Percentiles rank a stretch among this genome's conserved stretches.
phyloP scores from a whole-genome alignment of 2,329 filamentous ascomycete species.

The Coleophoma eucalyptorum region DNA sequence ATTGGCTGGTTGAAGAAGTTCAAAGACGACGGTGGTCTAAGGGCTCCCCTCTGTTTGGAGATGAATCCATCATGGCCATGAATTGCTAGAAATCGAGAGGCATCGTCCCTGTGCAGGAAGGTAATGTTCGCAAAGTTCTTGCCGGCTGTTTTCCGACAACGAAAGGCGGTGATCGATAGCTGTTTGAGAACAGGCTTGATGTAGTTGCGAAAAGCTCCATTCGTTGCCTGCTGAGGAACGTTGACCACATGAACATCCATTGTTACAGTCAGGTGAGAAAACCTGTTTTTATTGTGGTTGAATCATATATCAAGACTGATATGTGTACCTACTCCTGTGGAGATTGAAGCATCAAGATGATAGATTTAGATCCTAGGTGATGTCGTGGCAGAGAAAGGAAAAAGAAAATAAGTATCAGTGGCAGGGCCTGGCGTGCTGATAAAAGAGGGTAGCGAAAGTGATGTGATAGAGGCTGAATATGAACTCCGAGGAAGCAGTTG shows the following conservation, averaged over 20 bases:
- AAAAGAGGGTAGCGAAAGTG: too few species aligned
- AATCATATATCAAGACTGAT: too few species aligned
- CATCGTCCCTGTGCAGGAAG: slow-evolving; percentile 35
- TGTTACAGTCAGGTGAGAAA: neutral
- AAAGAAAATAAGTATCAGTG: too few species aligned
- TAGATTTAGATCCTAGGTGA: too few species aligned
- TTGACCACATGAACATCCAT: slow-evolving; percentile 45
- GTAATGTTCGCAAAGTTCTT: slow-evolving; percentile 41
- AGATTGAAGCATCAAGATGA: too few species aligned
- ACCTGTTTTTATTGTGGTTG: too few species aligned
- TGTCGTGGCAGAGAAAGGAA: too few species aligned
- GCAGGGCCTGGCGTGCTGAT: too few species aligned
- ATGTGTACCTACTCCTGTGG: too few species aligned
- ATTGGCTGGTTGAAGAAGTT: slow-evolving; percentile 13
- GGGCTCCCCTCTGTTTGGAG: neutral
- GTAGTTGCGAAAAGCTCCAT: slow-evolving; percentile 34
- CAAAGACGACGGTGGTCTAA: slow-evolving; percentile 1
- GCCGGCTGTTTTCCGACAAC: slow-evolving; percentile 36
- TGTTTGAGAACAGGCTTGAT: slow-evolving; percentile 32
- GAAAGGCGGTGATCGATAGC: slow-evolving; percentile 36
- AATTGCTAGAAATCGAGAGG: slow-evolving; percentile 35
- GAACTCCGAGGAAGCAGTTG: too few species aligned
- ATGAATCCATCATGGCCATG: slow-evolving; percentile 17
- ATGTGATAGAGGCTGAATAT: too few species aligned
- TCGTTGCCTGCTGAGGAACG: slow-evolving; percentile 35